Percentiles rank a stretch among this genome's conserved stretches.
phyloP scores from a whole-genome alignment of 441 rosid species.

The Adansonia rubrostipa region DNA sequence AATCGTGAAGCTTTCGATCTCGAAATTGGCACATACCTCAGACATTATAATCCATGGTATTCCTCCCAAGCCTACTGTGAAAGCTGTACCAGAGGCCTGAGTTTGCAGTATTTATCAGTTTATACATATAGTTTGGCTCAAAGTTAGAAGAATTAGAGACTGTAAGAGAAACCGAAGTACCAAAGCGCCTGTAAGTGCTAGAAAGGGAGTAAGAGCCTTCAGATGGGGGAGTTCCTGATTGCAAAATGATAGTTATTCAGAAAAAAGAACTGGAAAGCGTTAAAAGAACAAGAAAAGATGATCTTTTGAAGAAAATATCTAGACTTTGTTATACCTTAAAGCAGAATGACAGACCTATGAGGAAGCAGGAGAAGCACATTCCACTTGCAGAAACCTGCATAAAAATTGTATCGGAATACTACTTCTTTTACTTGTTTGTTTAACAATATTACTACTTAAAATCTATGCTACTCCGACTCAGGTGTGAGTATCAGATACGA shows the following conservation, averaged over 20 bases:
- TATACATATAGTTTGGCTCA: background rate
- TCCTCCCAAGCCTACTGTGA: constrained; percentile 48
- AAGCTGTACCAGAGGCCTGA: constrained; percentile 37
- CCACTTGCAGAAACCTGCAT: constrained; percentile 53
- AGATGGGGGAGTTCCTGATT: constrained; percentile 42
- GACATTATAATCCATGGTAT: constrained; percentile 67
- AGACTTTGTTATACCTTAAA: constrained; percentile 45
- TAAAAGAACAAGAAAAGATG: background rate
- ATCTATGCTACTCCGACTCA: too few relatives aligned
- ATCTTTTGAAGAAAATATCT: background rate
- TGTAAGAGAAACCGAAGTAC: constrained; percentile 39
- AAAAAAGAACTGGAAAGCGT: background rate
- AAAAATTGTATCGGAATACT: background rate
- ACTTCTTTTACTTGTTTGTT: background rate
- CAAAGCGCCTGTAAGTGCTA: constrained; percentile 46
- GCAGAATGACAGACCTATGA: constrained; percentile 46
- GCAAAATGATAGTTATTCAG: background rate
- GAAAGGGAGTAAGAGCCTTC: constrained; percentile 46
- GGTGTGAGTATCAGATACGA: too few relatives aligned
- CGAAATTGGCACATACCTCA: constrained; percentile 41
- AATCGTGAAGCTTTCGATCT: background rate
- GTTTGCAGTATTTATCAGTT: constrained; percentile 20
- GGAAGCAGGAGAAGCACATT: constrained; percentile 37
- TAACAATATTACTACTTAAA: background rate
- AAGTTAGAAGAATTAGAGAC: background rate